Conservation (phyloP, 768 basidiomycete genomes). For the Podaxis pistillaris region DNA sequence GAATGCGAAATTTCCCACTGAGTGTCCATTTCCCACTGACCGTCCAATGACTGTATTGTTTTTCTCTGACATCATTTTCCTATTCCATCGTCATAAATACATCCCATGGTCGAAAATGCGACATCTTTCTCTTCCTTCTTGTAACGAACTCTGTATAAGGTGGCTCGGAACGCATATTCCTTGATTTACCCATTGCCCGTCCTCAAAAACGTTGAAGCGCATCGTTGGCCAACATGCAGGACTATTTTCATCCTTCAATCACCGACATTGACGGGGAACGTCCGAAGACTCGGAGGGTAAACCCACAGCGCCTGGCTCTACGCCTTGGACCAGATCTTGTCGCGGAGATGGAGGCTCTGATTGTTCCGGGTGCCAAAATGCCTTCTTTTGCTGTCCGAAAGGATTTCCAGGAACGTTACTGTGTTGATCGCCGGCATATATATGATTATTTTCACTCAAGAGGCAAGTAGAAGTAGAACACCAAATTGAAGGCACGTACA, state of each 20-base stretch:
- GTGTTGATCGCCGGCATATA: slow-evolving; percentile 69
- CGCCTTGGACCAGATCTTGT: slow-evolving; percentile 67
- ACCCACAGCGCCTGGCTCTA: slow-evolving; percentile 66
- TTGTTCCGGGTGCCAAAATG: slow-evolving; percentile 74
- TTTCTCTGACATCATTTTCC: slow-evolving; percentile 4
- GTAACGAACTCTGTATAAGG: neutral
- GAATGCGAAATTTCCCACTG: too few relatives aligned
- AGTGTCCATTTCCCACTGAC: too few relatives aligned
- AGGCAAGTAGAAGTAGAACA: slow-evolving; percentile 25
- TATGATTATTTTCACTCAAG: slow-evolving; percentile 79
- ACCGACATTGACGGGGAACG: slow-evolving; percentile 31
- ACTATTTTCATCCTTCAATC: slow-evolving; percentile 21
- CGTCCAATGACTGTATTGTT: too few relatives aligned
- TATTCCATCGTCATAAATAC: neutral
- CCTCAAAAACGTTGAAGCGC: slow-evolving; percentile 22
- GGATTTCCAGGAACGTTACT: slow-evolving; percentile 68
- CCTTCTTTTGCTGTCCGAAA: slow-evolving; percentile 69
- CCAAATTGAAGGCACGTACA: neutral
- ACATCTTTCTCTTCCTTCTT: neutral
- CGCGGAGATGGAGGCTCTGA: slow-evolving; percentile 69
- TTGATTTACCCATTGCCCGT: slow-evolving; percentile 10
- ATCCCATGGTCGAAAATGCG: neutral
- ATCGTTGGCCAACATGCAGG: slow-evolving; percentile 21
- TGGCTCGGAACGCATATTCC: neutral
- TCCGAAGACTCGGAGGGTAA: slow-evolving; percentile 53